These are phyloP conservation scores for Gaultheria prostrata DNA, from an alignment of 148 eudicot species.

Conservation along the genomic window DNA sequence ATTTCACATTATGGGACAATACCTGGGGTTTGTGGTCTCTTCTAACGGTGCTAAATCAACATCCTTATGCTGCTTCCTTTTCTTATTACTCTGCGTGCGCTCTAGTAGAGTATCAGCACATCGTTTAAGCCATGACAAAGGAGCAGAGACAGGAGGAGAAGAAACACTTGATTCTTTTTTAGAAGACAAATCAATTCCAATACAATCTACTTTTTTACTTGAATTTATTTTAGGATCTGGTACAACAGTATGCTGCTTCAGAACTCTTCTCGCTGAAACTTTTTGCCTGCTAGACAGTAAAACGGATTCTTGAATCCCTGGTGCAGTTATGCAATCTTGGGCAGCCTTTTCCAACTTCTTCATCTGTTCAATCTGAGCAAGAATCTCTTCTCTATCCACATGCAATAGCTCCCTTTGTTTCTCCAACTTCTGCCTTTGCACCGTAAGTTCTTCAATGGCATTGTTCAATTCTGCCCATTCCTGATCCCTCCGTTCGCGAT, in stretches of 20 bases:
- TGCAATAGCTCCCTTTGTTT: conserved; percentile 85
- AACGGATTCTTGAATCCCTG: conserved; percentile 33
- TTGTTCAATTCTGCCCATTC: conserved; percentile 84
- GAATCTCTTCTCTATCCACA: conserved; percentile 69
- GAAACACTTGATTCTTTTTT: conserved; percentile 28
- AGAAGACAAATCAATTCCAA: conserved; percentile 20
- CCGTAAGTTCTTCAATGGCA: conserved; percentile 73
- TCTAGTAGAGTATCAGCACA: conserved; percentile 52
- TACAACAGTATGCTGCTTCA: conserved; percentile 29
- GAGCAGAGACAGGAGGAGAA: conserved; percentile 51
- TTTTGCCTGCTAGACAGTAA: conserved; percentile 27
- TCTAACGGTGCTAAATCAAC: conserved; percentile 18
- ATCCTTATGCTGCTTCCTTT: conserved; percentile 49
- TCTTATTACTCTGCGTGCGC: conserved; percentile 49
- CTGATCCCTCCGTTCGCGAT: conserved; percentile 71
- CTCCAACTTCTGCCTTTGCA: conserved; percentile 79
- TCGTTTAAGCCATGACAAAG: conserved; percentile 69
- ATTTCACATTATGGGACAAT: conserved; percentile 12
- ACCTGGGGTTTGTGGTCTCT: conserved; percentile 25
- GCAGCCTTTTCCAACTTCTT: conserved; percentile 63
- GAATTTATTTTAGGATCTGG: conserved; percentile 29
- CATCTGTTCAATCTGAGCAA: conserved; percentile 65
- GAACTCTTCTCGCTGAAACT: conserved; percentile 24
- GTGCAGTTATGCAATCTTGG: conserved; percentile 39
- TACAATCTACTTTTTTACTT: conserved; percentile 22